These are phyloP conservation scores for Teratosphaeria nubilosa DNA, from an alignment of 2,329 filamentous ascomycete genomes.

Conservation along the genomic window DNA sequence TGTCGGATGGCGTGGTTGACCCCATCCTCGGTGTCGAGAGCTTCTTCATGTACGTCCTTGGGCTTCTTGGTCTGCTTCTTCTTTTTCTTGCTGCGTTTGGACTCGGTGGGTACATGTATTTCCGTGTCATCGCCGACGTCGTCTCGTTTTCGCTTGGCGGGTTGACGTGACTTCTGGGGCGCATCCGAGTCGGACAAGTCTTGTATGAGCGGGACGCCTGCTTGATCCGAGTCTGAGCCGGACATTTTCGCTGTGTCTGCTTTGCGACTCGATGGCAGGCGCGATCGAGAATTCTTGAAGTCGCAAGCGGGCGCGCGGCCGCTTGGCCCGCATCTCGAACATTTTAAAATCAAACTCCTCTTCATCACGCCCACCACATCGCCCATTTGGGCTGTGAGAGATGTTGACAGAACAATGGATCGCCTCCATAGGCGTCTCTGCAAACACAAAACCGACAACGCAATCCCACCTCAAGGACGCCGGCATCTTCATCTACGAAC, in stretches of 20 bases:
- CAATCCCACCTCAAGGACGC: slow-evolving; percentile 59
- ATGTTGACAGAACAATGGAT: slow-evolving; percentile 45
- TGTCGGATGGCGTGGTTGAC: slow-evolving; percentile 71
- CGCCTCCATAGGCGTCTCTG: slow-evolving; percentile 36
- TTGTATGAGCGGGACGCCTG: slow-evolving; percentile 36
- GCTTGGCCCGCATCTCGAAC: neutral
- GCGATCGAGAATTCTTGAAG: neutral
- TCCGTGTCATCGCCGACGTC: slow-evolving; percentile 23
- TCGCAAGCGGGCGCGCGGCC: neutral
- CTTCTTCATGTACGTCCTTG: slow-evolving; percentile 46
- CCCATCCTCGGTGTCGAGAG: slow-evolving; percentile 38
- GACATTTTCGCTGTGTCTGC: neutral
- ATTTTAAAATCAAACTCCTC: neutral
- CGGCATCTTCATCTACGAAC: slow-evolving; percentile 75
- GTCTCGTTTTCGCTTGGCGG: slow-evolving; percentile 33
- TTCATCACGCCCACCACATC: neutral
- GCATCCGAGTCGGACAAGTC: slow-evolving; percentile 25
- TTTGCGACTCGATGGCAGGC: neutral
- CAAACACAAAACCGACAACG: slow-evolving; percentile 28
- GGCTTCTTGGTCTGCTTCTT: slow-evolving; percentile 43
- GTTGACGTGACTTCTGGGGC: slow-evolving; percentile 13
- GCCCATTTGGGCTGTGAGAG: neutral
- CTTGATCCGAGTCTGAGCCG: slow-evolving; percentile 25
- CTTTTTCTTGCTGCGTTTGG: slow-evolving; percentile 9
- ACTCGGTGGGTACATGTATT: neutral